Evolutionary conservation across 148 eudicot genomes (phyloP).

Genomic region (Camellia granthamiana): DNA sequence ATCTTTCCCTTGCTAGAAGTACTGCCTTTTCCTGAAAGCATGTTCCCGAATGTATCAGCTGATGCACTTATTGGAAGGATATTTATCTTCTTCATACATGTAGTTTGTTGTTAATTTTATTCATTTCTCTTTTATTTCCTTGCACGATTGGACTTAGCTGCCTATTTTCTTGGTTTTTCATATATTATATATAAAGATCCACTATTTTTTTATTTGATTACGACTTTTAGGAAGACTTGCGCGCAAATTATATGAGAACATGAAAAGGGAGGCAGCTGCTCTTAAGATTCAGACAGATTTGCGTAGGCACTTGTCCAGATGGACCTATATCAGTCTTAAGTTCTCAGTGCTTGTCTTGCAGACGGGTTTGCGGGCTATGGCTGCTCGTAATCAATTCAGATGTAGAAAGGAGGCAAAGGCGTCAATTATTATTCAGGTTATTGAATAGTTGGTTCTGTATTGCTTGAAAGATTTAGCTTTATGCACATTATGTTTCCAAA

Average conservation of each 20-base stretch:
- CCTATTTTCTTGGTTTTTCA: not conserved
- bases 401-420: constrained; percentile 61
- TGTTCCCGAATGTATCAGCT: not conserved
- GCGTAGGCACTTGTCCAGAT: constrained; percentile 69
- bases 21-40: not conserved
- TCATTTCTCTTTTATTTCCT: not conserved
- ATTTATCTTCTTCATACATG: not conserved
- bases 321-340: constrained; percentile 41
- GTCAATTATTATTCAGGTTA: constrained; percentile 66
- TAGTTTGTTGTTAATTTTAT: not conserved
- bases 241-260: constrained; percentile 47
- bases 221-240: constrained; percentile 62
- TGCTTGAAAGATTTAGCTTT: constrained; percentile 3
- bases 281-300: constrained; percentile 61
- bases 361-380: constrained; percentile 62
- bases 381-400: constrained; percentile 69
- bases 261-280: constrained; percentile 74
- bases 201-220: constrained; percentile 13
- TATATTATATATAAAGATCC: not conserved
- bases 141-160: not conserved
- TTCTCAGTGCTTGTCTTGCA: constrained; percentile 59
- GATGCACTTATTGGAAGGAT: not conserved
- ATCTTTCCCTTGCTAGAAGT: constrained; percentile 8
- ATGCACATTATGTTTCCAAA: constrained; percentile 4
- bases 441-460: constrained; percentile 14